phyloP scores from a whole-genome alignment of 768 basidiomycete species.

The Hirschioporus abietinus region DNA sequence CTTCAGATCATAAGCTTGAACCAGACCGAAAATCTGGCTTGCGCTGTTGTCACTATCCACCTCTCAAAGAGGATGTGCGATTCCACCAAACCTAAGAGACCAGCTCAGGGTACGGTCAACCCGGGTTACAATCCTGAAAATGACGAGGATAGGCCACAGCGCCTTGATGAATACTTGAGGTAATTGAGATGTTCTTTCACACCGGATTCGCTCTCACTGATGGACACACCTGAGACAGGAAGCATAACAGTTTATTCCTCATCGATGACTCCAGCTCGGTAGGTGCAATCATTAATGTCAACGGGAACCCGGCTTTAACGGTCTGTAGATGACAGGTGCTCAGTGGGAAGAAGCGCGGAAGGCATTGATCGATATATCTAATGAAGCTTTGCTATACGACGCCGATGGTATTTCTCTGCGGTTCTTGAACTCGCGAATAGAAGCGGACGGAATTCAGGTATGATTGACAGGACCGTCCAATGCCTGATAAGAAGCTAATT shows the following conservation, averaged over 20 bases:
- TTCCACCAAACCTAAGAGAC: neutral
- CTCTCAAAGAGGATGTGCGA: neutral
- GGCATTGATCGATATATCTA: conserved; percentile 5
- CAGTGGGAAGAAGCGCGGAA: conserved; percentile 7
- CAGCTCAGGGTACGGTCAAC: neutral
- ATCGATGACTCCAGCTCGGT: conserved; percentile 11
- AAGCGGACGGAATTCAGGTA: neutral
- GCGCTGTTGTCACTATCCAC: neutral
- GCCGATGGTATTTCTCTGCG: conserved; percentile 7
- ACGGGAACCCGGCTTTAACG: no score
- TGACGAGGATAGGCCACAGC: conserved; percentile 5
- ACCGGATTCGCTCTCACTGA: no score
- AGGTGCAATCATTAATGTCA: no score
- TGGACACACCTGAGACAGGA: neutral
- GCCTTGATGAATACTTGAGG: neutral
- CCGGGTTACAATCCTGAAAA: conserved; percentile 6
- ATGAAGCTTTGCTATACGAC: conserved; percentile 9
- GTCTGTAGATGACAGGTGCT: neutral
- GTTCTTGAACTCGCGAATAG: conserved; percentile 3
- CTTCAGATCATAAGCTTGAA: neutral
- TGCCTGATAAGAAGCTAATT: neutral
- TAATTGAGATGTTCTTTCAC: neutral
- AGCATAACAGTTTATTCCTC: conserved; percentile 7
- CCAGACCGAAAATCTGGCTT: neutral
- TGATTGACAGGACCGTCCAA: neutral